phyloP scores from a whole-genome alignment of 2,329 filamentous ascomycete species.

The Hypocreales sp. region DNA sequence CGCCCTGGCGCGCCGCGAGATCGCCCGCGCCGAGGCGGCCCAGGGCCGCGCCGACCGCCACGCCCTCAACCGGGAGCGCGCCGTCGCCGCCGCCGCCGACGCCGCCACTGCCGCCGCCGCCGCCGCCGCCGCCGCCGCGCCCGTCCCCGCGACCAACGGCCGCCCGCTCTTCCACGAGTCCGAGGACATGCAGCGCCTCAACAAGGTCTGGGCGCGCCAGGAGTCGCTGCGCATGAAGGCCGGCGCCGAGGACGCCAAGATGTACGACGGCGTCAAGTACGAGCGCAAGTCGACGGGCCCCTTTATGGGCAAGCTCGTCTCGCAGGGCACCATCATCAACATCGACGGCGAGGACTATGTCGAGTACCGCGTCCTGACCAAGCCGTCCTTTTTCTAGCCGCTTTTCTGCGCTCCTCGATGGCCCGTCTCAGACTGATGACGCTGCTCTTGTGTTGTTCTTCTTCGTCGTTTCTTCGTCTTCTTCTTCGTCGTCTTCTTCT shows the following conservation, averaged over 20 bases:
- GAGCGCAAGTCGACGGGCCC: conserved; percentile 44
- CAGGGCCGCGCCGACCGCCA: conserved; percentile 35
- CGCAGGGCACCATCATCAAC: conserved; percentile 42
- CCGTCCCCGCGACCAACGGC: conserved; percentile 10
- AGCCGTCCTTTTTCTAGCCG: conserved; percentile 41
- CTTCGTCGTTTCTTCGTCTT: no score
- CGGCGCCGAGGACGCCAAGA: conserved; percentile 36
- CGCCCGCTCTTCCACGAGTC: conserved; percentile 26
- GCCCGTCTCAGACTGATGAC: no score
- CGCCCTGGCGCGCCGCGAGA: conserved; percentile 32
- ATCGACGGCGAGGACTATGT: conserved; percentile 55
- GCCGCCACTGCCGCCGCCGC: conserved; percentile 13
- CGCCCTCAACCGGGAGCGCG: conserved; percentile 24
- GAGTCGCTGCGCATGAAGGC: conserved; percentile 29
- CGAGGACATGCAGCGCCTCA: conserved; percentile 33
- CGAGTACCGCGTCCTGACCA: conserved; percentile 49
- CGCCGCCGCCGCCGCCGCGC: conserved; percentile 4
- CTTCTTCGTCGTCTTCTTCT: no score
- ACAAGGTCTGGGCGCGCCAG: conserved; percentile 39
- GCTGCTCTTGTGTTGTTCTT: no score
- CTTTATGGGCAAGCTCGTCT: conserved; percentile 48
- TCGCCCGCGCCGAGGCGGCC: conserved; percentile 33
- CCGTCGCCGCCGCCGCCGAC: conserved; percentile 16
- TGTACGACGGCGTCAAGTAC: conserved; percentile 44
- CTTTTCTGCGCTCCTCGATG: not conserved